Conservation (phyloP, 345 rosid species). For the Boechera divaricarpa region DNA sequence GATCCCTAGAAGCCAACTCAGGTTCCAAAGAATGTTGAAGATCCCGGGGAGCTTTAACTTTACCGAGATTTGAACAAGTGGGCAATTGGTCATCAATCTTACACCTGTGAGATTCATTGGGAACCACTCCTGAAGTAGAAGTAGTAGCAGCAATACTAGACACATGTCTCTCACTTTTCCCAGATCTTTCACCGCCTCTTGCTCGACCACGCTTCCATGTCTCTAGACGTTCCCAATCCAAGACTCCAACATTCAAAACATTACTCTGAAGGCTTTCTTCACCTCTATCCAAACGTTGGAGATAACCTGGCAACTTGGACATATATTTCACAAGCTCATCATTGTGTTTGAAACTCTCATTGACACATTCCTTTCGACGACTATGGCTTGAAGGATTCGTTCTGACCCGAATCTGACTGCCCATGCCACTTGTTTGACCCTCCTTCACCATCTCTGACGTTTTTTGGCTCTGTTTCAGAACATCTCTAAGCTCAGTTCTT, state of each 20-base stretch:
- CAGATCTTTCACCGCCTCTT: slow-evolving; percentile 29
- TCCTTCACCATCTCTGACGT: slow-evolving; percentile 38
- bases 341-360: slow-evolving; percentile 46
- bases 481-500: slow-evolving; percentile 47
- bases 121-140: slow-evolving; percentile 38
- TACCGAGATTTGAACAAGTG: slow-evolving; percentile 39
- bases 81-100: slow-evolving; percentile 36
- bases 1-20: slow-evolving; percentile 54
- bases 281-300: slow-evolving; percentile 58
- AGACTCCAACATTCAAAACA: slow-evolving; percentile 83
- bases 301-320: slow-evolving; percentile 78
- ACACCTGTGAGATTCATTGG: slow-evolving; percentile 41
- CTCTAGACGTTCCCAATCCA: slow-evolving; percentile 83
- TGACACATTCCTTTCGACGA: slow-evolving; percentile 36
- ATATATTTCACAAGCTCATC: slow-evolving; percentile 84
- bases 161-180: slow-evolving; percentile 43
- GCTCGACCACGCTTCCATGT: slow-evolving; percentile 57
- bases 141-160: slow-evolving; percentile 30
- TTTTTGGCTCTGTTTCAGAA: slow-evolving; percentile 46
- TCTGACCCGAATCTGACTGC: slow-evolving; percentile 40
- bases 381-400: slow-evolving; percentile 44
- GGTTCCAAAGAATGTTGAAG: slow-evolving; percentile 53
- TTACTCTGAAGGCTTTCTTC: slow-evolving; percentile 58
- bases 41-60: slow-evolving; percentile 49
- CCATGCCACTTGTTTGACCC: slow-evolving; percentile 36